These are phyloP conservation scores for Panellus pusillus DNA, from an alignment of 768 basidiomycete species.

Conservation along the genomic window DNA sequence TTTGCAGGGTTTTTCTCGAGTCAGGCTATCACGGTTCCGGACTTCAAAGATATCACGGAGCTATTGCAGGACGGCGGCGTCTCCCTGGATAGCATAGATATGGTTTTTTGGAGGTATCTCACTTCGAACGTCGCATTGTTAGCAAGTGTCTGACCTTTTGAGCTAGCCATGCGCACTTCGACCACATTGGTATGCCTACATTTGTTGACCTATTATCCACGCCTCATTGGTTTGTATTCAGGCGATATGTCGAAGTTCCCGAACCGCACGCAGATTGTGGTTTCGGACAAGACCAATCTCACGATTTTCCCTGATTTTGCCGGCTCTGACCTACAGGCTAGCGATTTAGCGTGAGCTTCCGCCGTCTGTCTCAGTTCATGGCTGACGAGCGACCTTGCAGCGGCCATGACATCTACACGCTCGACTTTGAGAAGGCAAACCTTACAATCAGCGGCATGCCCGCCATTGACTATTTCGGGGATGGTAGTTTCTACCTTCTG, in stretches of 20 bases:
- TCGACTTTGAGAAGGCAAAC: slow-evolving; percentile 8
- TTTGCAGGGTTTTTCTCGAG: not conserved
- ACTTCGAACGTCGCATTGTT: not conserved
- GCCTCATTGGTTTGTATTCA: not conserved
- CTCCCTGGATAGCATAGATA: slow-evolving; percentile 8
- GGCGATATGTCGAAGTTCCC: slow-evolving; percentile 24
- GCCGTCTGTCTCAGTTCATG: not conserved
- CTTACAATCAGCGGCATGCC: slow-evolving; percentile 17
- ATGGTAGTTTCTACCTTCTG: slow-evolving; percentile 23
- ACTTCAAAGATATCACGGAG: slow-evolving; percentile 6
- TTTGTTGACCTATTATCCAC: not conserved
- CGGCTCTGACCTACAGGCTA: slow-evolving; percentile 3
- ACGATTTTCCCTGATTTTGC: slow-evolving; percentile 10
- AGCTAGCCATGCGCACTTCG: slow-evolving; percentile 8
- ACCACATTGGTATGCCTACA: slow-evolving; percentile 6
- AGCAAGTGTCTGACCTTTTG: not conserved
- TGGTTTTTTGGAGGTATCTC: slow-evolving; percentile 14
- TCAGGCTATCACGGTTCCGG: not conserved
- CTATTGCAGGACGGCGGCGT: slow-evolving; percentile 12
- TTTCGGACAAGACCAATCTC: slow-evolving; percentile 12
- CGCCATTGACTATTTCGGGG: slow-evolving; percentile 15
- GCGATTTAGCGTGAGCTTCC: slow-evolving; percentile 15
- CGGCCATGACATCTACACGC: slow-evolving; percentile 6
- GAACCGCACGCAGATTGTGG: slow-evolving; percentile 10
- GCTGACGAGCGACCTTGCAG: not conserved